Evolutionary conservation across 257 asterid species (phyloP).

Genomic region (Striga asiatica): DNA sequence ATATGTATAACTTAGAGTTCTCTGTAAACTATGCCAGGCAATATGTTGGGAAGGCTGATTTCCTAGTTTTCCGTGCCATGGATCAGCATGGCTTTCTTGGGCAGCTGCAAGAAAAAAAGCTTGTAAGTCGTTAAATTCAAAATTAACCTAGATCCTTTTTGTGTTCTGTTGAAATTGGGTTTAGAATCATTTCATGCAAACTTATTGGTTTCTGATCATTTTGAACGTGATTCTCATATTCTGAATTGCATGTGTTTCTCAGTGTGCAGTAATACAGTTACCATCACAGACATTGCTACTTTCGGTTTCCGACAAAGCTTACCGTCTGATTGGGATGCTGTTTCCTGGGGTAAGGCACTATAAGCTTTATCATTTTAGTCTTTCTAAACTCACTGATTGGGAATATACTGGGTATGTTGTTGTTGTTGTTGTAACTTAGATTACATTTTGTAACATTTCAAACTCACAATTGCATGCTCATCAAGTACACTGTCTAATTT

Average conservation of each 20-base stretch:
- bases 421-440: too few species aligned
- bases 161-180: not conserved
- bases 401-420: too few species aligned
- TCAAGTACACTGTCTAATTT: too few species aligned
- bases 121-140: conserved; percentile 42
- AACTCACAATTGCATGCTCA: too few species aligned
- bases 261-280: conserved; percentile 91
- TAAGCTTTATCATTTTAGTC: not conserved
- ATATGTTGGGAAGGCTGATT: conserved; percentile 72
- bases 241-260: conserved; percentile 13
- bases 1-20: not conserved
- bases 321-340: conserved; percentile 83
- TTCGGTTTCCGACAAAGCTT: conserved; percentile 69
- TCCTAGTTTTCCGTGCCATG: conserved; percentile 85
- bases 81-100: conserved; percentile 83
- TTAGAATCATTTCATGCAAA: conserved; percentile 1
- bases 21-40: conserved; percentile 35
- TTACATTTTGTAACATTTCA: too few species aligned
- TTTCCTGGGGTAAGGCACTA: conserved; percentile 67
- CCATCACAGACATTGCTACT: conserved; percentile 84
- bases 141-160: not conserved
- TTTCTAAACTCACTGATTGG: not conserved
- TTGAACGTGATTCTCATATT: conserved; percentile 10
- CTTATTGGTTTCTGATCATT: too few species aligned
- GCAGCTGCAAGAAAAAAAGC: conserved; percentile 86